Percentiles rank a stretch among this genome's conserved stretches.
phyloP scores from a whole-genome alignment of 768 basidiomycete genomes.

The Crucibulum laeve region DNA sequence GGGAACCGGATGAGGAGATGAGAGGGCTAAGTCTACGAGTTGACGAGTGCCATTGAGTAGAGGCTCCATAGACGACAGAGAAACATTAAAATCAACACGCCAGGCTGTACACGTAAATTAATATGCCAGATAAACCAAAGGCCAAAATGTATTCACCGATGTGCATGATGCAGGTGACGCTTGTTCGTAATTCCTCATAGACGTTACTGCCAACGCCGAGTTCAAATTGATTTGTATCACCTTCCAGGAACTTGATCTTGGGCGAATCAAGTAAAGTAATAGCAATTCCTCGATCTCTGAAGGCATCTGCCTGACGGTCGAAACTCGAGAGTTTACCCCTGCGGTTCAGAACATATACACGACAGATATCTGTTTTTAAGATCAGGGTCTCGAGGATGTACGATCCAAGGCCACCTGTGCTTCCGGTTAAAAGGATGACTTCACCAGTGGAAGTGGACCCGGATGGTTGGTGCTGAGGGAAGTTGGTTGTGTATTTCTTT shows the following conservation, averaged over 20 bases:
- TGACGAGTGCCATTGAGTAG: constrained; percentile 19
- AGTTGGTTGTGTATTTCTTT: constrained; percentile 16
- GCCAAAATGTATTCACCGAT: constrained; percentile 16
- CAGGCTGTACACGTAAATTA: constrained; percentile 19
- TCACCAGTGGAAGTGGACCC: constrained; percentile 5
- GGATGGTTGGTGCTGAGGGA: constrained; percentile 8
- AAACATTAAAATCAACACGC: constrained; percentile 28
- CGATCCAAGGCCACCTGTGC: constrained; percentile 29
- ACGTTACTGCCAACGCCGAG: constrained; percentile 7
- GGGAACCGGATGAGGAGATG: constrained; percentile 14
- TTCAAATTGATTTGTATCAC: constrained; percentile 6
- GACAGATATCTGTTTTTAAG: constrained; percentile 14
- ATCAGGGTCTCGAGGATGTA: constrained; percentile 26
- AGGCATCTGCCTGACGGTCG: constrained; percentile 16
- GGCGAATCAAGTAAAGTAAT: constrained; percentile 11
- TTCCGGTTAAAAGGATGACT: constrained; percentile 29
- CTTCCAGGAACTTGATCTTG: constrained; percentile 20
- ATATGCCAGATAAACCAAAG: constrained; percentile 2
- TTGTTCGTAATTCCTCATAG: not conserved
- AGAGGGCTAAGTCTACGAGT: constrained; percentile 29
- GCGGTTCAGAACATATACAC: constrained; percentile 32
- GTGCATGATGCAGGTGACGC: constrained; percentile 24
- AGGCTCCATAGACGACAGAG: constrained; percentile 25
- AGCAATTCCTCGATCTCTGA: constrained; percentile 19
- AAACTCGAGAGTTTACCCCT: not conserved